Conservation (phyloP, 331 rosid genomes). For the Arachis monticola region DNA sequence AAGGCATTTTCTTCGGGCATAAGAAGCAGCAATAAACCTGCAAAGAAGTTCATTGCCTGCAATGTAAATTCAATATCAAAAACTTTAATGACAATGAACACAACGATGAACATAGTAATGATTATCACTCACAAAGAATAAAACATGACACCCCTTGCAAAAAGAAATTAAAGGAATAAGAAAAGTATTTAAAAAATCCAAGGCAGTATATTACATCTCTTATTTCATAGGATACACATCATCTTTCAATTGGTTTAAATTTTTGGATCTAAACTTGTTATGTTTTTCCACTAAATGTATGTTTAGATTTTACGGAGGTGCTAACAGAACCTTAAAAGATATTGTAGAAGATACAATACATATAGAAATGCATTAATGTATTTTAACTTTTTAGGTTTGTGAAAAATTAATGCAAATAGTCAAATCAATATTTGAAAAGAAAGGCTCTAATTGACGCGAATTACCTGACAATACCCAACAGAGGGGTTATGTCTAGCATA, state of each 20-base stretch:
- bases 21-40: slow-evolving; percentile 80
- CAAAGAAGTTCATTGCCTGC: slow-evolving; percentile 99
- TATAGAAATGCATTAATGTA: slow-evolving; percentile 13
- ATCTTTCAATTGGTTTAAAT: slow-evolving; percentile 21
- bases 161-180: neutral
- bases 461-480: slow-evolving; percentile 98
- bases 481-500: slow-evolving; percentile 95
- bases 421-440: slow-evolving; percentile 28
- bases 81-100: slow-evolving; percentile 20
- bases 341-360: neutral
- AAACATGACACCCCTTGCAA: neutral
- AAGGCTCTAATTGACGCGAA: slow-evolving; percentile 25
- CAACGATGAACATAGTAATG: slow-evolving; percentile 9
- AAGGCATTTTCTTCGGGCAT: slow-evolving; percentile 99
- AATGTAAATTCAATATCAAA: slow-evolving; percentile 35
- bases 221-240: neutral
- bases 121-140: slow-evolving; percentile 23
- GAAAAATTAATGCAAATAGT: slow-evolving; percentile 9
- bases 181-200: slow-evolving; percentile 2
- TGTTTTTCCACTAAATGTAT: neutral
- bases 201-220: slow-evolving; percentile 7
- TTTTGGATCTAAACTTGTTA: slow-evolving; percentile 14
- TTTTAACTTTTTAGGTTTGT: neutral
- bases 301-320: slow-evolving; percentile 17
- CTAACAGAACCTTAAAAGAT: neutral